Evolutionary conservation across 257 asterid genomes (phyloP), one percentile per base, ranked within the genome.

Genomic region (Nicotiana noctiflora): DNA sequence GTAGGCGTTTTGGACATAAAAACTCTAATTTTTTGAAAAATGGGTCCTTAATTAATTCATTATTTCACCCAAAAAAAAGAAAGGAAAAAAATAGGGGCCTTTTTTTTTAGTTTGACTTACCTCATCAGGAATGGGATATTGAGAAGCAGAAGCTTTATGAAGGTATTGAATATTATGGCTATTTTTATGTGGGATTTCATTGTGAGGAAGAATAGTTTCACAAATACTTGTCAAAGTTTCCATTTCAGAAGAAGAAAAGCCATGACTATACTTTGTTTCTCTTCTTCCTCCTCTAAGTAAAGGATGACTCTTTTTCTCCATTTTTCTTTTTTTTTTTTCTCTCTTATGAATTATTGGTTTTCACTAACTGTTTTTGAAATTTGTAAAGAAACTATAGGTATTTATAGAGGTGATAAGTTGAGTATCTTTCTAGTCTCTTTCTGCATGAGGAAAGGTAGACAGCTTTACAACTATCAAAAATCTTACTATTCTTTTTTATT

Each of bases 81-180:
- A n/a, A n/a, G n/a, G n/a, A n/a, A n/a, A n/a, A n/a, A n/a, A n/a
- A n/a, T n/a, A n/a, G n/a, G n/a, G n/a, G n/a, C n/a, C n/a, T n/a
- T n/a, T n/a, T n/a, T n/a, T n/a, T n/a, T n/a, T n/a, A n/a, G 10
- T 40, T 40, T 40, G 46, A 40, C 18, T 11, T 86, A 94, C 98
- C 97, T 92, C 94, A 81, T 94, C 94, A 4, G 97, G 97, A 17
- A 94, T 63, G 4, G 97, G 97, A 86, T 92, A 84, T 25, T 84
- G 97, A 84, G 95, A 79, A 34, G 80, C 97, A 21, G 97, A 91
- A 37, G 90, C 81, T 65, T 76, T 27, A 79, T 21, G 85, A 51
- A 91, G 88, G 29, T 88, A 82, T 11, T 86, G 81, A n/a, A 84
- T 31, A 27, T 79, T 86, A 2, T 84, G 25, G 14, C 34, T 34